phyloP scores from a whole-genome alignment of 1,284 basidiomycete genomes.

The Pseudozyma tsukubaensis region DNA sequence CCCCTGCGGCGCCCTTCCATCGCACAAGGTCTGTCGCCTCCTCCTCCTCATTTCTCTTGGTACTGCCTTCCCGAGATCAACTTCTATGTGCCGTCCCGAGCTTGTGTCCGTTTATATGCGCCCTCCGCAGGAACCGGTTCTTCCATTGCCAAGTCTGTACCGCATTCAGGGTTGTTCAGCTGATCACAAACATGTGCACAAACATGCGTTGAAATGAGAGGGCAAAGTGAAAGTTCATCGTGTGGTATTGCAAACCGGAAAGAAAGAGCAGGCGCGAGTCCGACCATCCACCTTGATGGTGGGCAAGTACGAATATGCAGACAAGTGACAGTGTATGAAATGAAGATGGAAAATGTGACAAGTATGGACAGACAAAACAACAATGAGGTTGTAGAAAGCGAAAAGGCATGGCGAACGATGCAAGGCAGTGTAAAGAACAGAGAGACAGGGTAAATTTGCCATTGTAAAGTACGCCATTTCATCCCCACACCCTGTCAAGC shows the following conservation, averaged over 20 bases:
- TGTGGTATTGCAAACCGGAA: constrained; percentile 26
- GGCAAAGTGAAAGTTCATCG: constrained; percentile 21
- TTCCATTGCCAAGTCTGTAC: no score
- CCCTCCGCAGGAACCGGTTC: background rate
- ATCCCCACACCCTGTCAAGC: background rate
- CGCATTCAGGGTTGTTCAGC: no score
- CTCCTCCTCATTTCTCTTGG: background rate
- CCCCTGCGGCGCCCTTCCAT: constrained; percentile 15
- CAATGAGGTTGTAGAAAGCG: constrained; percentile 14
- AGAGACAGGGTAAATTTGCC: constrained; percentile 3
- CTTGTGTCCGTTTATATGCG: constrained; percentile 5
- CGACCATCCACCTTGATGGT: background rate
- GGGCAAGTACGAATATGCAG: background rate
- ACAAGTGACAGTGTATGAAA: constrained; percentile 6
- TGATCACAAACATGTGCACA: no score
- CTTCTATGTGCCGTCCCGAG: background rate
- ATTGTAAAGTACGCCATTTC: background rate
- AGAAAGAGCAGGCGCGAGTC: constrained; percentile 7
- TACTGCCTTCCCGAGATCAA: background rate
- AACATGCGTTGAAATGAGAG: background rate
- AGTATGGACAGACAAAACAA: constrained; percentile 24
- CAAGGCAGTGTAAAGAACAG: constrained; percentile 4
- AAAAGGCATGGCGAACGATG: constrained; percentile 9
- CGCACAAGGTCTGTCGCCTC: constrained; percentile 4
- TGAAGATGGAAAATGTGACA: constrained; percentile 2